Evolutionary conservation across 306 rosid genomes (phyloP).

Genomic region (Fagus crenata): DNA sequence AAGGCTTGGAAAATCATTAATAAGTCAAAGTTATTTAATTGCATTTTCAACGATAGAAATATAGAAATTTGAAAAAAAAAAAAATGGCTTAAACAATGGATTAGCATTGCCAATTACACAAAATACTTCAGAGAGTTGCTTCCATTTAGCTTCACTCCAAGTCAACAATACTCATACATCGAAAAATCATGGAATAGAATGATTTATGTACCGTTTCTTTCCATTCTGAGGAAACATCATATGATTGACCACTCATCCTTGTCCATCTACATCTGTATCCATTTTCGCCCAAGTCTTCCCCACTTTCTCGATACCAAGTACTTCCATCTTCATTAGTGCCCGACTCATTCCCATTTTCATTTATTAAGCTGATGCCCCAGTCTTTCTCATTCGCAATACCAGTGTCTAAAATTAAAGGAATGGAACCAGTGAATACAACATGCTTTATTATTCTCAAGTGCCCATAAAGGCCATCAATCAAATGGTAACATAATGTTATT

Average conservation of each 20-base stretch:
- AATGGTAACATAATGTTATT: not conserved
- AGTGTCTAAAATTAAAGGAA: conserved; percentile 56
- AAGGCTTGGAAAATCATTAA: too few species aligned
- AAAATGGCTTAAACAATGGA: not conserved
- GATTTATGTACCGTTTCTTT: conserved; percentile 74
- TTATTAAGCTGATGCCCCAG: conserved; percentile 88
- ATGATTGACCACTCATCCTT: conserved; percentile 86
- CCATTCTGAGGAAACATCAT: conserved; percentile 85
- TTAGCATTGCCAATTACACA: conserved; percentile 19
- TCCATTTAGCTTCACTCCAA: conserved; percentile 18
- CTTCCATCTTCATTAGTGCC: conserved; percentile 98
- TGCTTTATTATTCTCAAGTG: conserved; percentile 3
- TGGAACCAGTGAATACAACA: conserved; percentile 27
- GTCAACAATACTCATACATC: conserved; percentile 11
- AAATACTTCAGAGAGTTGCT: conserved; percentile 19
- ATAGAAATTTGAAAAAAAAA: conserved; percentile 10
- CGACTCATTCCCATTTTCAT: conserved; percentile 67
- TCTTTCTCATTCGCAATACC: conserved; percentile 97
- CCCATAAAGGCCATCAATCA: conserved; percentile 3
- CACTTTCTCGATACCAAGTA: conserved; percentile 87
- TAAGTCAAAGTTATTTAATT: not conserved
- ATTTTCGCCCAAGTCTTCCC: conserved; percentile 78
- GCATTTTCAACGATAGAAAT: not conserved
- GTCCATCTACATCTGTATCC: conserved; percentile 99
- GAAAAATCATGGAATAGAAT: conserved; percentile 13